Percentiles rank a stretch among this genome's conserved stretches.
Evolutionary conservation across 306 rosid species (phyloP).

Genomic region (Casuarina cunninghamiana): DNA sequence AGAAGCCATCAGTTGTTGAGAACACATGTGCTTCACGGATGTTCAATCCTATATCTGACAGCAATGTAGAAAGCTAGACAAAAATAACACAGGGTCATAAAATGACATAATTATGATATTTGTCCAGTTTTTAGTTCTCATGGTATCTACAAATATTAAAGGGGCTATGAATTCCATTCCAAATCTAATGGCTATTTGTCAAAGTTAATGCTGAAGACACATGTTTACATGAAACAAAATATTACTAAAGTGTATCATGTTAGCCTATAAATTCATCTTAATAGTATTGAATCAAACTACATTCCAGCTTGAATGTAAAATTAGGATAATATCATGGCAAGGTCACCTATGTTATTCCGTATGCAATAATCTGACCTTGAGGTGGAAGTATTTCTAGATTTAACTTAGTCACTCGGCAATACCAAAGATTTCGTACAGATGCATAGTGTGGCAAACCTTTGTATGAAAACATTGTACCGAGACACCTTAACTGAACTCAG

Average conservation of each 20-base stretch:
- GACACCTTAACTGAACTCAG: background rate
- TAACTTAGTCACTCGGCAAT: background rate
- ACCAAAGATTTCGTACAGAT: background rate
- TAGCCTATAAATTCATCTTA: background rate
- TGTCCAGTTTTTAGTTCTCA: conserved; percentile 14
- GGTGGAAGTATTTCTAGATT: background rate
- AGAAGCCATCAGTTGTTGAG: conserved; percentile 63
- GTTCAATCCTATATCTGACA: conserved; percentile 65
- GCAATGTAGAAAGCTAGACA: conserved; percentile 58
- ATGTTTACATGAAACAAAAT: background rate
- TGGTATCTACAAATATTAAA: conserved; percentile 1
- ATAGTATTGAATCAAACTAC: background rate
- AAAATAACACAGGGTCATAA: conserved; percentile 39
- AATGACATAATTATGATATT: conserved; percentile 7
- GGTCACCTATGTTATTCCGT: background rate
- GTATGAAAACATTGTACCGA: background rate
- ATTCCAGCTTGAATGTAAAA: background rate
- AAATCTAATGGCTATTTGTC: background rate
- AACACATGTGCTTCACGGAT: conserved; percentile 72
- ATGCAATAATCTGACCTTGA: conserved; percentile 1
- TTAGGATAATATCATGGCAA: background rate
- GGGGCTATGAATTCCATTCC: background rate
- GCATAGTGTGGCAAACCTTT: background rate
- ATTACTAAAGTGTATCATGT: background rate
- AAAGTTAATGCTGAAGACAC: background rate